Conservation (phyloP, 1,284 basidiomycete species). For the Ganoderma boninense region DNA sequence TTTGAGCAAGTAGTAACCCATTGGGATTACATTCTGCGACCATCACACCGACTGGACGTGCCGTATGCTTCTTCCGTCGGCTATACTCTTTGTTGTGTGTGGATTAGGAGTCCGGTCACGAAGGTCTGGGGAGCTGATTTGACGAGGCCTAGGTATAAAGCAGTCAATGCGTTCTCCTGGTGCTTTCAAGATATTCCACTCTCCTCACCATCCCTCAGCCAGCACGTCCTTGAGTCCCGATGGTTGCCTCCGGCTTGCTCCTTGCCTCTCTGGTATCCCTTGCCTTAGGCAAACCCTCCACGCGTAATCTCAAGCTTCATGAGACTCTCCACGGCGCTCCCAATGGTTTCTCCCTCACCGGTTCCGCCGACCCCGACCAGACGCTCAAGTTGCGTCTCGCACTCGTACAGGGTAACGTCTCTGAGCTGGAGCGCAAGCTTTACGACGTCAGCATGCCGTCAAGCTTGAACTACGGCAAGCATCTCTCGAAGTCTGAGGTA, state of each 20-base stretch:
- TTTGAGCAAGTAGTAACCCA: no score
- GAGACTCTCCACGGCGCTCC: conserved; percentile 39
- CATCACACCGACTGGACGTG: no score
- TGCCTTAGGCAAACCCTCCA: conserved; percentile 38
- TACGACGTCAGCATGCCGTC: conserved; percentile 46
- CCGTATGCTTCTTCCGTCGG: not conserved
- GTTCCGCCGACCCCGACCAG: conserved; percentile 37
- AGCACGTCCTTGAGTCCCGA: conserved; percentile 18
- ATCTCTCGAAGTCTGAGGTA: conserved; percentile 46
- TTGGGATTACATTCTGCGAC: no score
- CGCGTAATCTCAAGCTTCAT: conserved; percentile 41
- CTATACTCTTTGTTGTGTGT: not conserved
- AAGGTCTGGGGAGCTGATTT: not conserved
- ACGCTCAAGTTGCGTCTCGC: conserved; percentile 45
- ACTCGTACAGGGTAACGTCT: conserved; percentile 44
- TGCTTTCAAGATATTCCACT: not conserved
- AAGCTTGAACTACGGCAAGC: conserved; percentile 43
- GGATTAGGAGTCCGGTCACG: no score
- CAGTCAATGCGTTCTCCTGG: not conserved
- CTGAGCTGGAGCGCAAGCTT: conserved; percentile 46
- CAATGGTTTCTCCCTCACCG: conserved; percentile 39
- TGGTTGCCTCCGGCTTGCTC: conserved; percentile 35
- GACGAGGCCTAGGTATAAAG: conserved; percentile 8
- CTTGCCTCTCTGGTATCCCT: conserved; percentile 37
- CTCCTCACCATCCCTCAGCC: not conserved